Evolutionary conservation across 129 eudicot genomes (phyloP).

Genomic region (Centella asiatica): DNA sequence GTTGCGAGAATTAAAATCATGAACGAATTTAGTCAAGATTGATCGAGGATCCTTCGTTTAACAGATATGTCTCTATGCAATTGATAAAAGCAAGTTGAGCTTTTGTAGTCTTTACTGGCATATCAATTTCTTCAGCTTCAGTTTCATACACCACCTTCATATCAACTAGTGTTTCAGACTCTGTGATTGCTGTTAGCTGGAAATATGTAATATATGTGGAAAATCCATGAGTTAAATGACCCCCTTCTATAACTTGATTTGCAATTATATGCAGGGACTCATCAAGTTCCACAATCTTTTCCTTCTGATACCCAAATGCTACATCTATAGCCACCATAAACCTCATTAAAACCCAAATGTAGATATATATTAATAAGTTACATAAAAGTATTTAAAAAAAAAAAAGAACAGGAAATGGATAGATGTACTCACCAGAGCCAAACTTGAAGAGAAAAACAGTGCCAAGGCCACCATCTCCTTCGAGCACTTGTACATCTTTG

Average conservation of each 20-base stretch:
- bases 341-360: neutral
- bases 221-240: slow-evolving; percentile 29
- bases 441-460: slow-evolving; percentile 35
- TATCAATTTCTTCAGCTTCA: slow-evolving; percentile 20
- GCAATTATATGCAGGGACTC: slow-evolving; percentile 29
- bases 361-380: neutral
- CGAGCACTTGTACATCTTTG: slow-evolving; percentile 23
- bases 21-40: neutral
- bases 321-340: slow-evolving; percentile 17
- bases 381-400: neutral
- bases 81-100: slow-evolving; percentile 21
- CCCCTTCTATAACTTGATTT: slow-evolving; percentile 38
- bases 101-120: slow-evolving; percentile 25
- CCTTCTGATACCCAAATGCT: slow-evolving; percentile 27
- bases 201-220: slow-evolving; percentile 24
- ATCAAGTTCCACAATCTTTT: slow-evolving; percentile 29
- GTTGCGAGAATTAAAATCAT: neutral
- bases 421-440: slow-evolving; percentile 23
- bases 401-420: neutral
- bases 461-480: slow-evolving; percentile 50
- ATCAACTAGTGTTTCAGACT: slow-evolving; percentile 28
- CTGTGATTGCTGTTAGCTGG: slow-evolving; percentile 25
- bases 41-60: neutral
- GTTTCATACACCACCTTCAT: slow-evolving; percentile 37
- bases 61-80: slow-evolving; percentile 18